Base-by-base conservation (phyloP, 164 flowering plant species). In the grape (Vitis vinifera) region DNA sequence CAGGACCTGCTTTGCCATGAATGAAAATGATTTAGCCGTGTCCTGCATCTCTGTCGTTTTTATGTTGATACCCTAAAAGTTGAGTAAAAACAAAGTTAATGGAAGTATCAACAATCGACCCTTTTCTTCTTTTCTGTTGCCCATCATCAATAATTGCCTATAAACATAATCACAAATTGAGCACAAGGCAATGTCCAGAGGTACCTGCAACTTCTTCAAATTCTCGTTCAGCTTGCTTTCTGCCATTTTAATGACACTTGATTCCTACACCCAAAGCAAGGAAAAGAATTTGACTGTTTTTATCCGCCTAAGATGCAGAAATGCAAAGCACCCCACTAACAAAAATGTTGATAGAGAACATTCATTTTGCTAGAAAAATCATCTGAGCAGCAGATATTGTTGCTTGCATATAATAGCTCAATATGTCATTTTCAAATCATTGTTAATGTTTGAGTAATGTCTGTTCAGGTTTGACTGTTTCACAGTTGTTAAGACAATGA, bases 31-130 rank as follows among this genome's bases (percentile, higher is more conserved):
- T 50, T 59, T 80, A 10, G 98, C 97, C 0, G 85, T 83, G 69
- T 88, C 88, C 71, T 94, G 90, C 97, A 94, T 88, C 76, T 89
- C 93, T 49, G 88, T 72, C 9, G 94, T 78, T 74, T 73, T 81
- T 37, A 81, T 31, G 82, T 61, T 88, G 76, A 91, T 88, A 3
- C 95, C 94, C 97, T 94, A 59, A 37, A 15, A 19, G 47, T 23
- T 52, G 48, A 51, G 15, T 67, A 15, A 23, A 23, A 23, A 4
- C 44, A 37, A 37, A 37, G 44, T 37, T 37, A 37, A 37, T 37
- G 4, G 7, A 37, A 3, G 44, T 37, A 0, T 37, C 0, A 37
- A 4, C 44, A 37, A 37, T 0, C 44, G 7, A 6, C 44, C 7
- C 44, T 37, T 37, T 37, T 37, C 44, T 37, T 37, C 44, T 37